Base-by-base conservation (phyloP, 352 stramenopile species). In the Phytophthora cryptogea region DNA sequence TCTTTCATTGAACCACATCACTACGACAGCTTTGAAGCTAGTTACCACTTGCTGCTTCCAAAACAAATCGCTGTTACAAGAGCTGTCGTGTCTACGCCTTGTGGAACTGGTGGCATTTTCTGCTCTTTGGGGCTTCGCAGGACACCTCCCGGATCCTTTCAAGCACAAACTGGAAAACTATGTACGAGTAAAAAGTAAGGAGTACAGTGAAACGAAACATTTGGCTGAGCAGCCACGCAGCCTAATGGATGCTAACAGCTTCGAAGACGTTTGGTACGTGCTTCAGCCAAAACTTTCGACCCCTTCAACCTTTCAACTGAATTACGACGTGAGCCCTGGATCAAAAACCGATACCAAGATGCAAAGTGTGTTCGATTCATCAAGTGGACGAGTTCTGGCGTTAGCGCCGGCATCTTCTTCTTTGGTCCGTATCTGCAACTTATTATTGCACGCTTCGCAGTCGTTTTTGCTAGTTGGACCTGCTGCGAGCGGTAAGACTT, bases 401-500 rank as follows among this genome's bases (percentile, higher is more conserved):
- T 8, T 88, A 1, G 26, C 70, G 1, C 64, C 66, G 2, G 63
- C 62, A 7, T 49, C 59, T 0, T 32, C 45, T 3, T 54, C 63
- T 0, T 28, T 86, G 1, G 23, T 84, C 33, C 78, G 64, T 6
- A 51, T 90, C 9, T 72, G 74, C 28, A 56, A 63, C 3, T 37
- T 76, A 16, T 33, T 87, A 0, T 17, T 87, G 17, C 74, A 74
- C 6, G 72, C 57, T 0, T 68, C 55, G 4, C 51, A 49, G 8
- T 87, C 80, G 0, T 87, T 90, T 39, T 20, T 87, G 36, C 26
- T 90, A 11, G 47, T 73, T 13, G 78, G 78, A 0, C 46, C 76
- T 0, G 66, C 67, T 62, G 80, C 74, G 1, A 65, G 59, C 14
- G 80, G 80, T 0, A 90, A 90, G 33, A 80, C 72, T 0, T 80